These are phyloP conservation scores for Lecanicillium sp. DNA, from an alignment of 2,329 filamentous ascomycete genomes.

Conservation along the genomic window DNA sequence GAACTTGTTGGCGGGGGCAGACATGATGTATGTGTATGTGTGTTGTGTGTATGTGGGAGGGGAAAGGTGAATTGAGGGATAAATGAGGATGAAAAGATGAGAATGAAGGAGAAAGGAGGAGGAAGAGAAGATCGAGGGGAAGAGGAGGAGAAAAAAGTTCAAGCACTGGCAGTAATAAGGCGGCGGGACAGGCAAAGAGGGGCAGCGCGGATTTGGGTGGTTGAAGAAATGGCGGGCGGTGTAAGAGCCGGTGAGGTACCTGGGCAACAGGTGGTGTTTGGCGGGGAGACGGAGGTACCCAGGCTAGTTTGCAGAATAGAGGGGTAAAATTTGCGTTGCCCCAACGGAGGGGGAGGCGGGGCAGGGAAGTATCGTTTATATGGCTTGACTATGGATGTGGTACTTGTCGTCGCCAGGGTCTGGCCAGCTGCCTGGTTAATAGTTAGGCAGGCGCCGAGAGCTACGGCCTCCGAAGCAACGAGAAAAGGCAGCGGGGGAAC, in stretches of 20 bases:
- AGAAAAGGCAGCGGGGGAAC: too few relatives aligned
- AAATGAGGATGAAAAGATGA: constrained; percentile 19
- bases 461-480: too few relatives aligned
- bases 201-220: constrained; percentile 10
- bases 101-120: constrained; percentile 20
- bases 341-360: constrained; percentile 3
- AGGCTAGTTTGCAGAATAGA: background rate
- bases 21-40: constrained; percentile 39
- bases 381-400: too few relatives aligned
- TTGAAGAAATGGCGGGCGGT: constrained; percentile 5
- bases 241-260: background rate
- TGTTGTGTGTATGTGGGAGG: constrained; percentile 17
- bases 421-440: too few relatives aligned
- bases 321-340: constrained; percentile 10
- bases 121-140: constrained; percentile 18
- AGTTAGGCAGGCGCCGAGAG: too few relatives aligned
- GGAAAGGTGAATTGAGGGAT: constrained; percentile 20
- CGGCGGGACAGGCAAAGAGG: constrained; percentile 10
- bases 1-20: constrained; percentile 85
- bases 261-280: background rate
- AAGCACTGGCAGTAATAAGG: constrained; percentile 5
- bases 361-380: too few relatives aligned
- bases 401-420: background rate
- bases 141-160: constrained; percentile 21
- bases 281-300: too few relatives aligned